Percentiles rank a stretch among this genome's conserved stretches.
Conservation (phyloP, 352 stramenopile genomes). For the Aphanomyces astaci region DNA sequence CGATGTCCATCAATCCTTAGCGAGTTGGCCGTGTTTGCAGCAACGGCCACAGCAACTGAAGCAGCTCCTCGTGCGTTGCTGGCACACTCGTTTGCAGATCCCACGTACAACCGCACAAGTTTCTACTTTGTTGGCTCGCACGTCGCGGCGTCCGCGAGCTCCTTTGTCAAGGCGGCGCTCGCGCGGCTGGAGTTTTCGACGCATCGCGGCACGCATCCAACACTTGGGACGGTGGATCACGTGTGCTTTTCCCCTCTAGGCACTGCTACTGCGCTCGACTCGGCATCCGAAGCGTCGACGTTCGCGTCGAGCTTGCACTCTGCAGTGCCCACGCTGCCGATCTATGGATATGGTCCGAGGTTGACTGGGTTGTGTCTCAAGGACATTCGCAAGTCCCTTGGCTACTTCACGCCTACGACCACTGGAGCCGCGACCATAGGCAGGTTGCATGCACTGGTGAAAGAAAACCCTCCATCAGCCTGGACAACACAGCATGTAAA, state of each 20-base stretch:
- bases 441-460: background rate
- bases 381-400: background rate
- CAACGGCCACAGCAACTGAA: background rate
- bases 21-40: background rate
- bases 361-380: background rate
- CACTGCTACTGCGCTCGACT: background rate
- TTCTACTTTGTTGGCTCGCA: background rate
- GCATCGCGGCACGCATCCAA: background rate
- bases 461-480: background rate
- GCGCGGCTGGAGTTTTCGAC: background rate
- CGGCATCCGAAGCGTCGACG: background rate
- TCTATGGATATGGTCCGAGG: background rate
- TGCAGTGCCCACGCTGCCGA: background rate
- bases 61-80: background rate
- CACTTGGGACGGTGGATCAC: background rate
- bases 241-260: conserved; percentile 6
- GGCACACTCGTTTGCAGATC: background rate
- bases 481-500: too few relatives aligned
- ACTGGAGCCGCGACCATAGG: background rate
- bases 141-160: background rate
- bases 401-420: background rate
- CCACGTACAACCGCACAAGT: conserved; percentile 6
- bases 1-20: background rate
- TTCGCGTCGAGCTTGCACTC: background rate
- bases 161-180: background rate